Conservation (phyloP, 2,329 filamentous ascomycete species). For the Talaromyces albobiverticillius region DNA sequence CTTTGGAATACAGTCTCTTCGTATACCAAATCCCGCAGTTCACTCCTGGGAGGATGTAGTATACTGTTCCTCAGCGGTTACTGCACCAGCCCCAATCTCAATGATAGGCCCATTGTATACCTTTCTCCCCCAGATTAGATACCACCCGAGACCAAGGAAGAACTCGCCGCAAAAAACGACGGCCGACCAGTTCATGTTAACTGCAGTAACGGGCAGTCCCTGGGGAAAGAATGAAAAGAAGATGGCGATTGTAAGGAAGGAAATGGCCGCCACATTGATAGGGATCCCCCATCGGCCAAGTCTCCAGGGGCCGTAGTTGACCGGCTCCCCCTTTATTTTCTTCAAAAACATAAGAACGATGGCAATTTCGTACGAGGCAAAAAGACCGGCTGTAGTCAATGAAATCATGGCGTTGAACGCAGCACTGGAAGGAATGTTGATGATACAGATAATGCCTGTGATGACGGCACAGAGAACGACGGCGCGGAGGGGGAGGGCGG, state of each 20-base stretch:
- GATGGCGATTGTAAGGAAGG: constrained; percentile 2
- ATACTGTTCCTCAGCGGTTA: neutral
- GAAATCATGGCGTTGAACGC: constrained; percentile 32
- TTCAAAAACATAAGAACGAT: constrained; percentile 27
- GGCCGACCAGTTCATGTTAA: neutral
- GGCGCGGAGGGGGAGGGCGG: constrained; percentile 26
- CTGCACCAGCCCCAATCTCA: neutral
- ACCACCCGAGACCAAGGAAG: neutral
- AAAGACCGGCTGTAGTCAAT: constrained; percentile 32
- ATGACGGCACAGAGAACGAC: neutral
- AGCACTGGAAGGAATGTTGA: constrained; percentile 31
- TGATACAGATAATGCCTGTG: constrained; percentile 17
- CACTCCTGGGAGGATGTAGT: neutral
- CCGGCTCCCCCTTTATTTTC: constrained; percentile 23
- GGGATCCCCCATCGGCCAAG: constrained; percentile 3
- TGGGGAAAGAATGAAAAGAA: constrained; percentile 5
- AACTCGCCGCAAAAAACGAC: neutral
- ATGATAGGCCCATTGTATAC: neutral
- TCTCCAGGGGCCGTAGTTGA: constrained; percentile 16
- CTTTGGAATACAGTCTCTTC: neutral
- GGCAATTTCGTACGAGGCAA: constrained; percentile 29
- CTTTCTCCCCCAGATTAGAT: neutral
- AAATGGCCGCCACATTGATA: constrained; percentile 4
- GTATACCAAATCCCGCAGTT: neutral
- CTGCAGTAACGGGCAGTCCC: constrained; percentile 6